Conservation (phyloP, 805 yeast species). For the Kazachstania taianensis region DNA sequence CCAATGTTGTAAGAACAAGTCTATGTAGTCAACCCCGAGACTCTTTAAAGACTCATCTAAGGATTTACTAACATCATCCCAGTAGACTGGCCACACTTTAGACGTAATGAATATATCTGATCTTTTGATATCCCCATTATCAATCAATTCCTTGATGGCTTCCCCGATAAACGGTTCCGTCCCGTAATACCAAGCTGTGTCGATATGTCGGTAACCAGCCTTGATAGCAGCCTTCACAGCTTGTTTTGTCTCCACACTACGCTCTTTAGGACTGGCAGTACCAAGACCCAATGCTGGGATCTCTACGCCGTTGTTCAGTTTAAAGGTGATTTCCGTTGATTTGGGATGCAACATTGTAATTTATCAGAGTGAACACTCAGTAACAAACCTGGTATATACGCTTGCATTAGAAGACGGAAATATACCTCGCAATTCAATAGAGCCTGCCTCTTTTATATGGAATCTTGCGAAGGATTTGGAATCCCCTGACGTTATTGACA, state of each 20-base stretch:
- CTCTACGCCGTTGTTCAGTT: constrained; percentile 44
- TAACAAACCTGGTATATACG: too few relatives aligned
- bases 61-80: constrained; percentile 41
- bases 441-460: too few relatives aligned
- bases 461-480: too few relatives aligned
- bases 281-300: constrained; percentile 69
- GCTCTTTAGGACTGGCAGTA: constrained; percentile 44
- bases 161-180: constrained; percentile 62
- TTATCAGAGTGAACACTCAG: too few relatives aligned
- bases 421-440: too few relatives aligned
- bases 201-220: constrained; percentile 63
- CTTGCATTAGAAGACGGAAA: too few relatives aligned
- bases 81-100: constrained; percentile 55
- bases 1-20: constrained; percentile 72
- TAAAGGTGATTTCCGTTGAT: constrained; percentile 33
- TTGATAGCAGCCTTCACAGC: constrained; percentile 54
- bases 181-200: constrained; percentile 61
- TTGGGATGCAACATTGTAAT: constrained; percentile 21
- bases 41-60: constrained; percentile 48
- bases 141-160: constrained; percentile 41
- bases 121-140: constrained; percentile 37
- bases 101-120: constrained; percentile 63
- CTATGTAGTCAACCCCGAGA: constrained; percentile 64
- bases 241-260: constrained; percentile 35
- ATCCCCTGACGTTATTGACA: too few relatives aligned